phyloP scores from a whole-genome alignment of 306 rosid genomes.

The Trifolium pratense region DNA sequence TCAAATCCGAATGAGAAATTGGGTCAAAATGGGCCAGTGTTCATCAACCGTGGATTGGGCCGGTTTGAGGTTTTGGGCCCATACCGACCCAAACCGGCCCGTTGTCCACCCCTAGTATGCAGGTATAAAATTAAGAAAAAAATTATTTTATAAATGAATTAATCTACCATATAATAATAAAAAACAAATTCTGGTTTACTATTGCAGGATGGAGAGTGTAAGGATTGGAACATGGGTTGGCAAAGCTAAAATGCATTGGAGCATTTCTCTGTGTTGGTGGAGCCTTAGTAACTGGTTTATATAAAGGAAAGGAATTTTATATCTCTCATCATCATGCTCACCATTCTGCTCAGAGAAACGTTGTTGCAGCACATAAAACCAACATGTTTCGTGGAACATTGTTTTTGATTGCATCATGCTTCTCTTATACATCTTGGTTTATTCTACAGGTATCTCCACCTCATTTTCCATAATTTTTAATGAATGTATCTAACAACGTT shows the following conservation, averaged over 20 bases:
- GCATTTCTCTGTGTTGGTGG: slow-evolving; percentile 66
- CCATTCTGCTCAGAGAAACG: not conserved
- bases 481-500: too few species aligned
- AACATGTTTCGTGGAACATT: slow-evolving; percentile 61
- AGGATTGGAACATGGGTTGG: slow-evolving; percentile 45
- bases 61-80: too few species aligned
- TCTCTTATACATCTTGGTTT: slow-evolving; percentile 59
- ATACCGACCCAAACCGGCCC: too few species aligned
- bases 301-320: slow-evolving; percentile 55
- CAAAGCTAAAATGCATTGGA: slow-evolving; percentile 53
- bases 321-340: slow-evolving; percentile 28
- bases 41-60: too few species aligned
- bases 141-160: too few species aligned
- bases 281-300: slow-evolving; percentile 52
- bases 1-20: too few species aligned
- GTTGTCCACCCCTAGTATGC: too few species aligned
- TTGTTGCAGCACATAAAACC: slow-evolving; percentile 21
- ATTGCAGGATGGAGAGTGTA: slow-evolving; percentile 55
- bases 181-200: not conserved
- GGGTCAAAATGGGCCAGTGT: too few species aligned
- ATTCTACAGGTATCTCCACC: slow-evolving; percentile 53
- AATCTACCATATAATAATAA: too few species aligned
- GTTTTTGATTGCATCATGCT: slow-evolving; percentile 57
- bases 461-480: not conserved
- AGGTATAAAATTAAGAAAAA: too few species aligned